Evolutionary conservation across 2,329 filamentous ascomycete species (phyloP).

Genomic region (Colletotrichum salicis): DNA sequence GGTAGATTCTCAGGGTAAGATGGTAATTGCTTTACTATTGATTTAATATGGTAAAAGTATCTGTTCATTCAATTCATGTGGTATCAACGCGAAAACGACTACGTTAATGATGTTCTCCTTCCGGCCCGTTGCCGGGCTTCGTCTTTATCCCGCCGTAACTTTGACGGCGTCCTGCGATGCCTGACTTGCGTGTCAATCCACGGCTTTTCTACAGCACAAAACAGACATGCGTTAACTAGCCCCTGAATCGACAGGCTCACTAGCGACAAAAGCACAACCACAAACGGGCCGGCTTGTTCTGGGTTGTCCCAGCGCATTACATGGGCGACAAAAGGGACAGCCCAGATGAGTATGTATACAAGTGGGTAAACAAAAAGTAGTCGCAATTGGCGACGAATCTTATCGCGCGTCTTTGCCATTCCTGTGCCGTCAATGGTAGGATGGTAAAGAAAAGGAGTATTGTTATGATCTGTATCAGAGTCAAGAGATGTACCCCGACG

Average conservation of each 20-base stretch:
- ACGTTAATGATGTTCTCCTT: constrained; percentile 27
- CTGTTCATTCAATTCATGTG: constrained; percentile 29
- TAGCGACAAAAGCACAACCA: constrained; percentile 64
- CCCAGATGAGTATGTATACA: constrained; percentile 78
- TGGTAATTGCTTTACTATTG: background rate
- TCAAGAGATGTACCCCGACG: constrained; percentile 35
- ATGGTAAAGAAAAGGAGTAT: constrained; percentile 31
- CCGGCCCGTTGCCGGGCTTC: constrained; percentile 27
- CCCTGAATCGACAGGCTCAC: constrained; percentile 74
- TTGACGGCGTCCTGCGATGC: constrained; percentile 23
- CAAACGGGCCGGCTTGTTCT: constrained; percentile 55
- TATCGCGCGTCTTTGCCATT: constrained; percentile 56
- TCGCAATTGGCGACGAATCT: constrained; percentile 74
- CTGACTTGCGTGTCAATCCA: constrained; percentile 57
- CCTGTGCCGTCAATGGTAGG: constrained; percentile 40
- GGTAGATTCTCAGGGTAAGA: background rate
- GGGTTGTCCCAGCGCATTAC: constrained; percentile 64
- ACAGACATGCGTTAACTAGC: constrained; percentile 74
- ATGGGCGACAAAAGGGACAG: constrained; percentile 75
- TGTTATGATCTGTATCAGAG: constrained; percentile 32
- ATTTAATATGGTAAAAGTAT: background rate
- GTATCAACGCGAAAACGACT: constrained; percentile 32
- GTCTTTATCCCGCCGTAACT: constrained; percentile 25
- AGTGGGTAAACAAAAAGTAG: constrained; percentile 81
- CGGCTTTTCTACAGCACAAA: constrained; percentile 75